Base-by-base conservation (phyloP, 169 alveolate species). In the Cryptosporidium muris region DNA sequence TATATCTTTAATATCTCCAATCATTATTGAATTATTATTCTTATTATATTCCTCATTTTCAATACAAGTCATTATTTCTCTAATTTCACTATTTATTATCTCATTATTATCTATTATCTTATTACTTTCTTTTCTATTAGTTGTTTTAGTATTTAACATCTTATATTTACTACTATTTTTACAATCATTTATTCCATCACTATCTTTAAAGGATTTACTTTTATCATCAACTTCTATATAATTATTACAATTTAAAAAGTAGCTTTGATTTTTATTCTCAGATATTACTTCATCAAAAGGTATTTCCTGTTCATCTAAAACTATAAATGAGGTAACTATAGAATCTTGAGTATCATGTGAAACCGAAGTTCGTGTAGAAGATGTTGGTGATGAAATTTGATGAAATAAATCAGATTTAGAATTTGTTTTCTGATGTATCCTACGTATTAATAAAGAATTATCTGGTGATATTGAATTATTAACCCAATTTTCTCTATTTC, bases 331-430 rank as follows among this genome's bases (percentile, higher is more conserved):
- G 0, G 85, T 58, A 25, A 60, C 43, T 16, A 74, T 40, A 8
- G 67, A 74, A 43, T 74, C 85, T 4, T 74, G 62, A 34, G 63
- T 74, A 58, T 74, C 85, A 16, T 60, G 16, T 48, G 81, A 66
- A 9, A 16, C 36, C 0, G 80, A 64, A 58, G 45, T 63, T 16
- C 62, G 54, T 74, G 85, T 74, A 48, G 85, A 74, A 48, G 45
- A 12, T 42, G 85, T 74, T 36, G 42, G 67, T 3, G 67, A 58
- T 45, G 38, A 54, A 6, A 56, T 54, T 8, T 49, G 49, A 37
- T 74, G 85, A 42, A 74, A 74, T 60, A 74, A 60, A 40, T 56
- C 12, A 42, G 14, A 25, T 25, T 25, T 25, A 25, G 25, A 25
- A 25, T 25, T 25, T 25, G 25, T 25, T 25, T 25, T 25, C 25